phyloP scores from a whole-genome alignment of 108 stramenopile species.

The Nitzschia palea region DNA sequence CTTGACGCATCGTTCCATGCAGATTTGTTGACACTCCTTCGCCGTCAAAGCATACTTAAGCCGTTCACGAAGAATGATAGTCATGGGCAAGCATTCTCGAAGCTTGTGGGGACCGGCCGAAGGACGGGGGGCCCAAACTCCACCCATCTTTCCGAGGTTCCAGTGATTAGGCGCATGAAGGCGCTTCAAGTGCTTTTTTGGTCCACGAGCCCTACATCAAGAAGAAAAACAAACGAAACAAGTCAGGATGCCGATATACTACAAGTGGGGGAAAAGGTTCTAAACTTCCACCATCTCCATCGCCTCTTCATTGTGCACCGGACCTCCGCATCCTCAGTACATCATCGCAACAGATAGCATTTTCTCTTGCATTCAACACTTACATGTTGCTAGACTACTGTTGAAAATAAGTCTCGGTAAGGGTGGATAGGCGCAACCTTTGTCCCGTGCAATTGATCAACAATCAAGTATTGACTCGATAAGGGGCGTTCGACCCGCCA shows the following conservation, averaged over 20 bases:
- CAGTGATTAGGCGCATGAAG: conserved; percentile 99
- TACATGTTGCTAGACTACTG: conserved; percentile 20
- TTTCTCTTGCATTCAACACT: no score
- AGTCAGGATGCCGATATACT: no score
- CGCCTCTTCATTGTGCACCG: no score
- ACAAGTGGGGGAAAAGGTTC: no score
- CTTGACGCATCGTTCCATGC: conserved; percentile 99
- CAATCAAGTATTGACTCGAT: not conserved
- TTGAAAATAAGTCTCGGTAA: not conserved
- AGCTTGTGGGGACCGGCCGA: conserved; percentile 97
- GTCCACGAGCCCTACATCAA: conserved; percentile 92
- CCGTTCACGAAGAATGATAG: conserved; percentile 97
- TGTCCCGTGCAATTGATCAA: not conserved
- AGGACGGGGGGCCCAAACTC: conserved; percentile 95
- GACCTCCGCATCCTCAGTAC: no score
- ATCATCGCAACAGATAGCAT: no score
- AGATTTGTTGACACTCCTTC: conserved; percentile 97
- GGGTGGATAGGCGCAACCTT: conserved; percentile 5
- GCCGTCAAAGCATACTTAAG: conserved; percentile 99
- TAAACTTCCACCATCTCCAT: no score
- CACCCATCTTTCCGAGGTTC: conserved; percentile 99
- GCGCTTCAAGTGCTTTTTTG: conserved; percentile 99
- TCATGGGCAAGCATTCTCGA: conserved; percentile 96
- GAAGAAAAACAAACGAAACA: not conserved
- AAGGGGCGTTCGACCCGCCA: not conserved